Conservation (phyloP, 2,329 filamentous ascomycete genomes). For the Didymella glomerata region DNA sequence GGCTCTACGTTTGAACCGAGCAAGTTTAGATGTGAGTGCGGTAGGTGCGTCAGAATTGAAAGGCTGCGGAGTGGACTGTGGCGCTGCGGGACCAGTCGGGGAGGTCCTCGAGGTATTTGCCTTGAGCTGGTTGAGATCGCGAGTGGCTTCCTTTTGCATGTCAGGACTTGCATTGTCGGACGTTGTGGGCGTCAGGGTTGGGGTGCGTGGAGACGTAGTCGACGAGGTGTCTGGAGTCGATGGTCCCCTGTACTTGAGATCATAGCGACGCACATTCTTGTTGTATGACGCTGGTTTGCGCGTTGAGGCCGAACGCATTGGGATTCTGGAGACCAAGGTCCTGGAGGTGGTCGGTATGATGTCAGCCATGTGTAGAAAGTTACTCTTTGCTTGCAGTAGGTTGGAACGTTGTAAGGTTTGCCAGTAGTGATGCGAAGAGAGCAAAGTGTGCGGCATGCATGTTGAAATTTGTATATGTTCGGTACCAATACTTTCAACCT, state of each 20-base stretch:
- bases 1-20: too few relatives aligned
- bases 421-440: not conserved
- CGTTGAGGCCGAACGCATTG: not conserved
- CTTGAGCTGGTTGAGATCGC: not conserved
- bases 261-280: not conserved
- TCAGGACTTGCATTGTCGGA: not conserved
- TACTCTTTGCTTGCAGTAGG: not conserved
- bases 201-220: not conserved
- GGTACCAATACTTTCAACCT: not conserved
- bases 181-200: not conserved
- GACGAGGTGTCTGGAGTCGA: not conserved
- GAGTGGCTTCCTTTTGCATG: too few relatives aligned
- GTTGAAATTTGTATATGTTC: not conserved
- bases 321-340: not conserved
- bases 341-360: not conserved
- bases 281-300: not conserved
- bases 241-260: not conserved
- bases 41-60: not conserved
- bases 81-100: too few relatives aligned
- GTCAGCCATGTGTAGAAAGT: not conserved
- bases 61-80: too few relatives aligned
- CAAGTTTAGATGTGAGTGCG: not conserved
- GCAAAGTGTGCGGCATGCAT: not conserved
- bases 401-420: too few relatives aligned
- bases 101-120: too few relatives aligned